Conservation (phyloP, 805 yeast species). For the Saccharomycopsis olivae region DNA sequence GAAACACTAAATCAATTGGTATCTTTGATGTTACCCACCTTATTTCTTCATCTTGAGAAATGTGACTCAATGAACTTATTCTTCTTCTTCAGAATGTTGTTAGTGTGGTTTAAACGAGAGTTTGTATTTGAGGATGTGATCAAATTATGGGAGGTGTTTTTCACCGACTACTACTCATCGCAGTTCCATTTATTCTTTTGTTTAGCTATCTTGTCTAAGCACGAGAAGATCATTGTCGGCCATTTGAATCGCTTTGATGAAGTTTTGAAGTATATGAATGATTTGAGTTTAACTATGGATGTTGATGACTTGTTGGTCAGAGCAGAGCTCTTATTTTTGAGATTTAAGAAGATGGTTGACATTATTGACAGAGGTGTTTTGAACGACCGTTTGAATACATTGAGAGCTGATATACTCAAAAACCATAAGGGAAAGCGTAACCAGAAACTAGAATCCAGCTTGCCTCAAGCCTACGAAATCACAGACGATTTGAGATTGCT, state of each 20-base stretch:
- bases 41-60: constrained; percentile 72
- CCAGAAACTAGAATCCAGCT: constrained; percentile 11
- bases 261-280: constrained; percentile 86
- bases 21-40: constrained; percentile 81
- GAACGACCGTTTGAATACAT: constrained; percentile 15
- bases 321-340: constrained; percentile 71
- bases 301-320: constrained; percentile 71
- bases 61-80: constrained; percentile 87
- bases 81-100: constrained; percentile 88
- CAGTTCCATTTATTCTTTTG: constrained; percentile 87
- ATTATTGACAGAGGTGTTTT: constrained; percentile 49
- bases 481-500: constrained; percentile 47
- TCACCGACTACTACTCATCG: constrained; percentile 79
- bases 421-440: constrained; percentile 20
- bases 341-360: constrained; percentile 71
- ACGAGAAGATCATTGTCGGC: constrained; percentile 65
- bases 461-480: constrained; percentile 19
- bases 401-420: constrained; percentile 9
- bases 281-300: constrained; percentile 66
- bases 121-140: constrained; percentile 68
- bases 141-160: constrained; percentile 83
- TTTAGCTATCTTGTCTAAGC: constrained; percentile 79
- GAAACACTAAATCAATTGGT: constrained; percentile 69
- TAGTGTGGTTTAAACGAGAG: constrained; percentile 94
- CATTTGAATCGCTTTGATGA: constrained; percentile 79